Evolutionary conservation across 345 rosid genomes (phyloP), one percentile per base, ranked within the genome.

Genomic region (Bretschneidera sinensis): DNA sequence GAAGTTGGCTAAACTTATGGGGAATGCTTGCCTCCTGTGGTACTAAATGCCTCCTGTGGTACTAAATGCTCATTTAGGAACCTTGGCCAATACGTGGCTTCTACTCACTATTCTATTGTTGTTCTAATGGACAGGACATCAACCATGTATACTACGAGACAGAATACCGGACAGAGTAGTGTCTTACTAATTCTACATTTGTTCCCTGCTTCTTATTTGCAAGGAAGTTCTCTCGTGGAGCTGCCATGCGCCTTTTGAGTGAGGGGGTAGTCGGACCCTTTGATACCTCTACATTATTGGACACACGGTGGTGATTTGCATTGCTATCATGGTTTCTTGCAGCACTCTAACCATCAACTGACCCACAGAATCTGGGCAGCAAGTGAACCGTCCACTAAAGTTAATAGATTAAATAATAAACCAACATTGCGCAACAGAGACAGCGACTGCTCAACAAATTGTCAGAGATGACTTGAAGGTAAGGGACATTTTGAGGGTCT

Each of bases 211-310:
- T 89, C 72, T 55, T 92, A 24, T 92, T 92, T 59, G 94, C 88
- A 0, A 77, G 98, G 74, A 92, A 92, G 74, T 89, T 92, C 74
- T 85, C 97, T 3, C 75, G 80, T 21, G 96, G 96, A 77, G 99
- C 97, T 0, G 96, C 90, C 21, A 84, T 84, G 95, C 96, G 92
- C 45, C 87, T 92, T 57, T 61, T 89, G 76, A 78, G 92, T 28
- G 85, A 82, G 73, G 98, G 88, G 9, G 69, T 80, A 61, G 72
- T 87, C 18, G 79, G 87, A 62, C 79, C 77, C 45, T 78, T 76
- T 23, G 75, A 78, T n/a, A 60, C 55, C n/a, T 50, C 81, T 43
- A 31, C 69, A 34, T 51, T 75, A 57, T 57, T 80, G 17, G 72
- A 68, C 23, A 24, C 56, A 1, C 50, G 55, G 11, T 9, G n/a